These are phyloP conservation scores for Xylaria flabelliformis DNA, from an alignment of 495 filamentous ascomycete species.

Conservation along the genomic window DNA sequence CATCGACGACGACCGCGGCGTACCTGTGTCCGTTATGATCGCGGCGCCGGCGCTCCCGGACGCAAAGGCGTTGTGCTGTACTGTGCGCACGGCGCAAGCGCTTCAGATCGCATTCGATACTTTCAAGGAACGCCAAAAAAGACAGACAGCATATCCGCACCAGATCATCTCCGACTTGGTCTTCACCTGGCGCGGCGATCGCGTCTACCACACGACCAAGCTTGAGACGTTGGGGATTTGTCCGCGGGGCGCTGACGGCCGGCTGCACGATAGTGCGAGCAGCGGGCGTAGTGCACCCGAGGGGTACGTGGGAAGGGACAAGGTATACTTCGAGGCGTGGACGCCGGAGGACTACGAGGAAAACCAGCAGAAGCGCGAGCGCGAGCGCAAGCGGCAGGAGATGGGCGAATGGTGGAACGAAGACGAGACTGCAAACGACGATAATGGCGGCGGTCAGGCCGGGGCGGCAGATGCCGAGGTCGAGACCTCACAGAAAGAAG, in stretches of 20 bases:
- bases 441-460: not conserved
- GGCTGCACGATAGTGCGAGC: conserved; percentile 40
- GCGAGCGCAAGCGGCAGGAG: conserved; percentile 38
- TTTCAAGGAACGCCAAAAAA: conserved; percentile 61
- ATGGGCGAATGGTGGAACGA: conserved; percentile 37
- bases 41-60: conserved; percentile 69
- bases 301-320: conserved; percentile 45
- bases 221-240: conserved; percentile 69
- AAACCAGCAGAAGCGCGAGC: conserved; percentile 47
- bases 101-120: conserved; percentile 68
- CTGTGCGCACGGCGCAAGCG: conserved; percentile 68
- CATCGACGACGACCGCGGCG: conserved; percentile 22
- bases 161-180: conserved; percentile 49
- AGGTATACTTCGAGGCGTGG: conserved; percentile 75
- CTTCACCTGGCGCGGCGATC: conserved; percentile 78
- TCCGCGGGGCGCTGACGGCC: conserved; percentile 45
- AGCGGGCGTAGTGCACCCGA: conserved; percentile 30
- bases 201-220: conserved; percentile 75
- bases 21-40: conserved; percentile 69
- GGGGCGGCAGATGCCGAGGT: not conserved
- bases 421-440: conserved; percentile 7
- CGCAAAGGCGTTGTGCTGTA: conserved; percentile 68
- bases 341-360: conserved; percentile 65
- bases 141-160: conserved; percentile 61
- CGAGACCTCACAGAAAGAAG: conserved; percentile 35